Base-by-base conservation (phyloP, 1,139 yeast genomes). In the Spencermartinsiella ligniputridi region DNA sequence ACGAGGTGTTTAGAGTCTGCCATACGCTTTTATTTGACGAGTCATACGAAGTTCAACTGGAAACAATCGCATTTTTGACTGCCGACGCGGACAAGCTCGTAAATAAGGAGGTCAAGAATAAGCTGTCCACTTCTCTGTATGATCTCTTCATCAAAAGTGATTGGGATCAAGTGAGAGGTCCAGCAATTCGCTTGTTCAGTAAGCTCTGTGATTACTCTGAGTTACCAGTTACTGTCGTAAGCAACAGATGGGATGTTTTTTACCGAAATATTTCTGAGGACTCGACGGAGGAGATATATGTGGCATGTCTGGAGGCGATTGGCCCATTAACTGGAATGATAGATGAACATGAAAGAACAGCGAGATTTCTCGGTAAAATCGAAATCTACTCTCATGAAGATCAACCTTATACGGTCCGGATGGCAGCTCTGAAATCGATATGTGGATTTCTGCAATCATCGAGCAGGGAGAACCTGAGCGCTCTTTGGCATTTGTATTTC, bases 31-130 rank as follows among this genome's bases (percentile, higher is more conserved):
- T 55, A 22, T 44, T 44, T 25, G 75, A 79, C 2, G 47, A 64
- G 2, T 67, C 66, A 37, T 77, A 70, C 50, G 82, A 79, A 49
- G 79, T 78, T 9, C 81, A 76, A 52, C 52, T 70, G 3, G 58
- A 65, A 3, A 70, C 77, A 0, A 60, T 81, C 19, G 53, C 54
- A 18, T 58, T 56, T 32, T 50, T 62, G 6, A 52, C 53, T 12
- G 21, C 15, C 8, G 17, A 35, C 9, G 13, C 42, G 8, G 47
- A 40, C 11, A 16, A 8, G 11, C 15, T 44, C 4, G 24, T 20
- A 8, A 15, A n/a, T 12, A 25, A 22, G 15, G 17, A 19, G 4
- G 16, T 16, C n/a, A 16, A 30, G 9, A 25, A 6, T 3, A 2
- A 24, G 11, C 13, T 35, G 36, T 37, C 37, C 41, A 68, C 30